Percentiles rank a stretch among this genome's conserved stretches.
These are phyloP conservation scores for Oleoguttula mirabilis DNA, from an alignment of 495 filamentous ascomycete genomes.

Conservation along the genomic window DNA sequence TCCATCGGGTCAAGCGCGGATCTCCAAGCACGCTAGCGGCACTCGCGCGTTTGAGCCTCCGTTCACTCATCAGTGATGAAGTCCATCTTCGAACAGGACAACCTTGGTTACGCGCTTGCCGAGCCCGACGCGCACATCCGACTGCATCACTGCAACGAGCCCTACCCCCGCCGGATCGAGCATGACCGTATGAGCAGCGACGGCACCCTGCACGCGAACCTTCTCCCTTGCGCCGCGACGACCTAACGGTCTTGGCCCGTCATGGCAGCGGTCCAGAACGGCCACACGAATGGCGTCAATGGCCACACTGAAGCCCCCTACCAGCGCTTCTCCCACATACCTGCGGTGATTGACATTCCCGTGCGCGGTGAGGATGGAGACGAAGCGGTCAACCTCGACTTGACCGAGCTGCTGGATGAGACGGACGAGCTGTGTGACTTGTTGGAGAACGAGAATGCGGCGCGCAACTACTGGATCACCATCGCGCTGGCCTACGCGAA, in stretches of 20 bases:
- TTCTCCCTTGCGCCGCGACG: constrained; percentile 8
- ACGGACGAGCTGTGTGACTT: constrained; percentile 90
- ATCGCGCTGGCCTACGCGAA: constrained; percentile 96
- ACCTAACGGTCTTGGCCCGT: constrained; percentile 29
- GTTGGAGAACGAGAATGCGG: constrained; percentile 80
- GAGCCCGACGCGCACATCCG: too few relatives aligned
- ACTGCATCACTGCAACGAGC: too few relatives aligned
- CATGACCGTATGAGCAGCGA: too few relatives aligned
- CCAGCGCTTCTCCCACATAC: constrained; percentile 76
- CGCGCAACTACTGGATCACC: constrained; percentile 85
- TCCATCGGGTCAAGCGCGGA: too few relatives aligned
- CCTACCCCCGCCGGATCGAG: too few relatives aligned
- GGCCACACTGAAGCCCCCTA: constrained; percentile 22
- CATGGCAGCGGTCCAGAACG: constrained; percentile 37
- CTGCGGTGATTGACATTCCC: constrained; percentile 78
- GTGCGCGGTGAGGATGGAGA: constrained; percentile 65
- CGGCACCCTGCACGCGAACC: not conserved
- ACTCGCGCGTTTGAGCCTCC: too few relatives aligned
- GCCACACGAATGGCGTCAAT: constrained; percentile 47
- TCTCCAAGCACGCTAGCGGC: too few relatives aligned
- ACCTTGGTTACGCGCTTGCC: too few relatives aligned
- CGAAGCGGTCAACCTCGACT: constrained; percentile 78
- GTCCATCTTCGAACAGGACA: too few relatives aligned
- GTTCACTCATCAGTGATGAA: too few relatives aligned
- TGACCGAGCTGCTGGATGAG: constrained; percentile 82